These are phyloP conservation scores for Xylariaceae sp. DNA, from an alignment of 2,329 filamentous ascomycete species.

Conservation along the genomic window DNA sequence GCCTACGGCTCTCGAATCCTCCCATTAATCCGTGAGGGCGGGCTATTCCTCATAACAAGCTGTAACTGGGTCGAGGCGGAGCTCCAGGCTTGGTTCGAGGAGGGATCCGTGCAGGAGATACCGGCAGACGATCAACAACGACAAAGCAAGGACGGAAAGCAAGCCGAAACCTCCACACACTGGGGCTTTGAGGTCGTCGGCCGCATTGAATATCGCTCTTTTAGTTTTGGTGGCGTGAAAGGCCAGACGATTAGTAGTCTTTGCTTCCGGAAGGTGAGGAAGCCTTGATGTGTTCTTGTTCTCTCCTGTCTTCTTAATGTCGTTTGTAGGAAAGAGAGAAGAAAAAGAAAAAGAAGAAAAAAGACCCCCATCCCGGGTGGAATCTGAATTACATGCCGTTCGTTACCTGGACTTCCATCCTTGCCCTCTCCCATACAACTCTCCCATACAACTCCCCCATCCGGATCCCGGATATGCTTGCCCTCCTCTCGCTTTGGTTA, in stretches of 20 bases:
- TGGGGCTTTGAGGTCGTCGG: conserved; percentile 55
- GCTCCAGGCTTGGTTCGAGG: conserved; percentile 71
- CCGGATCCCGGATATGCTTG: no score
- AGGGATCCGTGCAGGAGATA: conserved; percentile 19
- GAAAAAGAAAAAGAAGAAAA: no score
- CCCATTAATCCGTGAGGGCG: conserved; percentile 61
- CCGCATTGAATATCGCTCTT: conserved; percentile 74
- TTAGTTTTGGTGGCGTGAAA: conserved; percentile 82
- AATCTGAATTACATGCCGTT: no score
- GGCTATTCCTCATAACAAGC: conserved; percentile 80
- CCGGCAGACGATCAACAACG: not conserved
- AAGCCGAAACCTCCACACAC: conserved; percentile 21
- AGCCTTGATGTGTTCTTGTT: not conserved
- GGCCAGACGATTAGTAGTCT: conserved; percentile 86
- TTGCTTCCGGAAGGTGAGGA: conserved; percentile 59
- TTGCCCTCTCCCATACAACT: no score
- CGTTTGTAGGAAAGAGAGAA: not conserved
- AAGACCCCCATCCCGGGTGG: no score
- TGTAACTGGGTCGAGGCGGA: conserved; percentile 98
- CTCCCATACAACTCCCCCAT: no score
- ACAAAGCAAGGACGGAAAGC: conserved; percentile 1
- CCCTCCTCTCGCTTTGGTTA: no score
- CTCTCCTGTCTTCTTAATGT: conserved; percentile 15
- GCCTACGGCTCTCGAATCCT: conserved; percentile 66
- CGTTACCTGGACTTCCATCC: no score